A percentile compares a stretch with the other conserved stretches of the same genome.
These are phyloP conservation scores for Cucumis sativus DNA, from an alignment of 306 rosid species.

Conservation along the genomic window DNA sequence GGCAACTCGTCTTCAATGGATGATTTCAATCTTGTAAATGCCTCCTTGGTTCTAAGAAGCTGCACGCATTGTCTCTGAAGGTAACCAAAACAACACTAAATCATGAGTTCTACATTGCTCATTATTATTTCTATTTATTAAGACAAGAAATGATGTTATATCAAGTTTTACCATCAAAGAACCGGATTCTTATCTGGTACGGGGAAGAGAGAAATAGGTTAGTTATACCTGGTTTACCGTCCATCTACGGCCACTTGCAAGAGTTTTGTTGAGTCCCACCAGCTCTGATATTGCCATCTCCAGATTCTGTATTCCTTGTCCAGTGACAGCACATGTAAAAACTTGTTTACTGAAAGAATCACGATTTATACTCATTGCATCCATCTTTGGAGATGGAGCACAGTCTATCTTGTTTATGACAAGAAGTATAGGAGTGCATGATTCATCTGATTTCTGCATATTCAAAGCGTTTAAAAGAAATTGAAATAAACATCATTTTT, in stretches of 20 bases:
- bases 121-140: neutral
- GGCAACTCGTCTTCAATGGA: constrained; percentile 78
- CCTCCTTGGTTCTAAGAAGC: constrained; percentile 83
- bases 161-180: neutral
- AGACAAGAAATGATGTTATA: neutral
- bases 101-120: neutral
- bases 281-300: constrained; percentile 66
- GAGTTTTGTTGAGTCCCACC: constrained; percentile 57
- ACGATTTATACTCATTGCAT: constrained; percentile 18
- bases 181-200: neutral
- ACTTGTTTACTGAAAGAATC: constrained; percentile 48
- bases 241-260: constrained; percentile 75
- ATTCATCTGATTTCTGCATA: constrained; percentile 49
- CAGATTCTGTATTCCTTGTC: constrained; percentile 74
- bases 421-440: constrained; percentile 65
- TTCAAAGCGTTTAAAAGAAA: neutral
- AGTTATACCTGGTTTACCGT: constrained; percentile 79
- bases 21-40: constrained; percentile 52
- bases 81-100: neutral
- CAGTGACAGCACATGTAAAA: constrained; percentile 76
- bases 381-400: constrained; percentile 29
- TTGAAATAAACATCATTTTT: neutral
- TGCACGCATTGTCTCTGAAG: constrained; percentile 94
- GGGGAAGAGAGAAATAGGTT: neutral
- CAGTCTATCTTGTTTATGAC: constrained; percentile 84